Conservation (phyloP, 1,284 basidiomycete genomes). For the Leccinum subrobustum region DNA sequence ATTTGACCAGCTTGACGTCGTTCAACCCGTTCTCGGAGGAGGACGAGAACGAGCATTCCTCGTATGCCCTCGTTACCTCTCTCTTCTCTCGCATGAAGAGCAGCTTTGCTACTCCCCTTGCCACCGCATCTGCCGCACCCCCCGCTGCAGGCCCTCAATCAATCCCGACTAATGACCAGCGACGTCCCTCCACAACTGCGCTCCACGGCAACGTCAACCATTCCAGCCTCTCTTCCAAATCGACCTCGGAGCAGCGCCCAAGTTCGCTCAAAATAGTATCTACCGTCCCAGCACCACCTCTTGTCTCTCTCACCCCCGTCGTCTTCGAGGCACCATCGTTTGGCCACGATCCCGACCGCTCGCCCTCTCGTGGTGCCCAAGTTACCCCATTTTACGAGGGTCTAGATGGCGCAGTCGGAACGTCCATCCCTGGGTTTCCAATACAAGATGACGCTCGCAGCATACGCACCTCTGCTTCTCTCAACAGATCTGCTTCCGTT, state of each 20-base stretch:
- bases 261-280: slow-evolving; percentile 53
- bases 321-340: slow-evolving; percentile 72
- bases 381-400: slow-evolving; percentile 52
- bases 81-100: slow-evolving; percentile 77
- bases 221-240: slow-evolving; percentile 47
- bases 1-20: slow-evolving; percentile 70
- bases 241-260: slow-evolving; percentile 51
- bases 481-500: slow-evolving; percentile 76
- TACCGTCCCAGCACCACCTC: slow-evolving; percentile 67
- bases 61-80: slow-evolving; percentile 75
- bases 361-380: slow-evolving; percentile 52
- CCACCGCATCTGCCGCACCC: slow-evolving; percentile 42
- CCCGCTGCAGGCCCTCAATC: slow-evolving; percentile 32
- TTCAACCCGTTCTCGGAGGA: slow-evolving; percentile 86
- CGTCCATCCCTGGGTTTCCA: slow-evolving; percentile 80
- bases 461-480: slow-evolving; percentile 67
- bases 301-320: slow-evolving; percentile 79
- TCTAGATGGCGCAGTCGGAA: slow-evolving; percentile 62
- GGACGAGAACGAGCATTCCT: slow-evolving; percentile 81
- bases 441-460: slow-evolving; percentile 81
- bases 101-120: slow-evolving; percentile 63
- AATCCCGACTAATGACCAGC: slow-evolving; percentile 41
- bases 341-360: slow-evolving; percentile 58
- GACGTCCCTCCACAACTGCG: slow-evolving; percentile 51
- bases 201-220: slow-evolving; percentile 40